Evolutionary conservation across 1,284 basidiomycete genomes (phyloP).

Genomic region (Cutaneotrichosporon cutaneum): DNA sequence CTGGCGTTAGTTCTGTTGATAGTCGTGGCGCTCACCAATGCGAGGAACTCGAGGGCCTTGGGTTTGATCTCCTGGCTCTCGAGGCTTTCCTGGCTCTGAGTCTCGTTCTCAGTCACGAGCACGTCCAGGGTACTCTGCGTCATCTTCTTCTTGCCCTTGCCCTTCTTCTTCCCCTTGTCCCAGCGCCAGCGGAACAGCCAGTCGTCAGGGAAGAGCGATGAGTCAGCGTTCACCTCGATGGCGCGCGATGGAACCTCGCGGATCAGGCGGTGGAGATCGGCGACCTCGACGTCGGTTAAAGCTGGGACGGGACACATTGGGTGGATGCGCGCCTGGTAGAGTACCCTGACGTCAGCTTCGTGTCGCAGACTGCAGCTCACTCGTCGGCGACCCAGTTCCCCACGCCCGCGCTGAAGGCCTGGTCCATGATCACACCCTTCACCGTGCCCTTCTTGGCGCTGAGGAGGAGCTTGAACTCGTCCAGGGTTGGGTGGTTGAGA

Average conservation of each 20-base stretch:
- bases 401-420: slow-evolving; percentile 75
- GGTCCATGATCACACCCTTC: slow-evolving; percentile 76
- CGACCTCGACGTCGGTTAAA: slow-evolving; percentile 59
- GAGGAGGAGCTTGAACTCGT: slow-evolving; percentile 60
- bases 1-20: slow-evolving; percentile 51
- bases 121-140: slow-evolving; percentile 2
- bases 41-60: slow-evolving; percentile 52
- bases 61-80: slow-evolving; percentile 35
- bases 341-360: slow-evolving; percentile 58
- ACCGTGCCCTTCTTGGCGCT: slow-evolving; percentile 66
- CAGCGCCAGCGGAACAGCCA: slow-evolving; percentile 56
- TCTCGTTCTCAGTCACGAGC: slow-evolving; percentile 11
- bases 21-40: slow-evolving; percentile 56
- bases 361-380: slow-evolving; percentile 15
- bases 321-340: slow-evolving; percentile 74
- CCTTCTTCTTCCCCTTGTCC: slow-evolving; percentile 69
- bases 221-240: slow-evolving; percentile 71
- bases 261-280: slow-evolving; percentile 61
- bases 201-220: slow-evolving; percentile 63
- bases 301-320: slow-evolving; percentile 68
- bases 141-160: slow-evolving; percentile 18
- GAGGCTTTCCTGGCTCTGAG: slow-evolving; percentile 10
- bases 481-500: slow-evolving; percentile 65
- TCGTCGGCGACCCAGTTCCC: slow-evolving; percentile 81
- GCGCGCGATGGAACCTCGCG: slow-evolving; percentile 64